Evolutionary conservation across 2,329 filamentous ascomycete species (phyloP).

Genomic region (Berkeleyomyces basicola): DNA sequence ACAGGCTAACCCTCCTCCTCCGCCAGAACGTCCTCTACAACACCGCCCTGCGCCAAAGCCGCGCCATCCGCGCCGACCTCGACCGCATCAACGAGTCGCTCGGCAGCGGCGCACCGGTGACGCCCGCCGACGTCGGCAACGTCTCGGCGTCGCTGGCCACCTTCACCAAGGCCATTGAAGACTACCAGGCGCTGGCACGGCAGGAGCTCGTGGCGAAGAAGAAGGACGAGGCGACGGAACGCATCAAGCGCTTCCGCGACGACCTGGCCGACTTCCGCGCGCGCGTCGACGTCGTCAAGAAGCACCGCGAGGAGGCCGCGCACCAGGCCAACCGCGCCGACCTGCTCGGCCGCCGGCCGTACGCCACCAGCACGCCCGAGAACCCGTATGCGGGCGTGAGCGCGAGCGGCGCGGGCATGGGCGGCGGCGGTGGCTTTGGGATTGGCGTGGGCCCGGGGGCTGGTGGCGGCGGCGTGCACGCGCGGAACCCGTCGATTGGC

Average conservation of each 20-base stretch:
- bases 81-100: constrained; percentile 46
- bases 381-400: constrained; percentile 64
- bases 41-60: constrained; percentile 69
- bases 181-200: constrained; percentile 71
- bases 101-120: constrained; percentile 44
- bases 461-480: neutral
- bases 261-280: constrained; percentile 68
- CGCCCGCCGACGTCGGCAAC: constrained; percentile 42
- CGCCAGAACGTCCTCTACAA: constrained; percentile 63
- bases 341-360: constrained; percentile 70
- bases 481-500: neutral
- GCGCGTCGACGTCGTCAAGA: constrained; percentile 62
- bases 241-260: constrained; percentile 67
- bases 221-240: constrained; percentile 75
- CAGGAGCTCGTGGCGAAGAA: constrained; percentile 84
- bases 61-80: constrained; percentile 61
- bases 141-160: constrained; percentile 62
- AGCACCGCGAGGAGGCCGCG: constrained; percentile 56
- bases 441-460: neutral
- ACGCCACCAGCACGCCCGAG: constrained; percentile 59
- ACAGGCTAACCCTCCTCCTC: neutral
- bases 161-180: constrained; percentile 79
- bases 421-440: neutral
- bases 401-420: constrained; percentile 15
- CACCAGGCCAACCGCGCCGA: constrained; percentile 55